Percentiles rank a stretch among this genome's conserved stretches.
Conservation (phyloP, 306 rosid genomes). For the Lithocarpus polystachyus region DNA sequence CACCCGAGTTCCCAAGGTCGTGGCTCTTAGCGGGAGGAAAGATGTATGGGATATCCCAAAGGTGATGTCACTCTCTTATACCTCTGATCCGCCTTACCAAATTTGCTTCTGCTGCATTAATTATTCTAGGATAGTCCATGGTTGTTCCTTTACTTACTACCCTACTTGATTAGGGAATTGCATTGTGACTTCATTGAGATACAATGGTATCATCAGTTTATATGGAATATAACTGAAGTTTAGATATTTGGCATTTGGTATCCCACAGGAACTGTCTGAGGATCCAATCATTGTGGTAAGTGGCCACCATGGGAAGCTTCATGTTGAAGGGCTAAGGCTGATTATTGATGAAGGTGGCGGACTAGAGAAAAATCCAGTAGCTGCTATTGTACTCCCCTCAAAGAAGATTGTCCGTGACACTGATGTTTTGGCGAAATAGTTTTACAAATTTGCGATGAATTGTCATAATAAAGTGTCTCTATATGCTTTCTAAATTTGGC, state of each 20-base stretch:
- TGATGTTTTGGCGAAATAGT: constrained; percentile 43
- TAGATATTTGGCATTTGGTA: not conserved
- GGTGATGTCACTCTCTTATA: constrained; percentile 40
- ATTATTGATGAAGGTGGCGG: constrained; percentile 90
- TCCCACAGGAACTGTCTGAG: constrained; percentile 50
- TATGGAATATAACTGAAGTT: constrained; percentile 6
- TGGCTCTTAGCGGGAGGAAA: constrained; percentile 69
- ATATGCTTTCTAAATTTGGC: not conserved
- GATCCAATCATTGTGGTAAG: constrained; percentile 66
- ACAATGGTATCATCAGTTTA: constrained; percentile 7
- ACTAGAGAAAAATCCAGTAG: constrained; percentile 47
- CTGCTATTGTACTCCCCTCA: constrained; percentile 79
- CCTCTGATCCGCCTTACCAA: not conserved
- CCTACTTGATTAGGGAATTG: not conserved
- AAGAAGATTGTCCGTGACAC: constrained; percentile 69
- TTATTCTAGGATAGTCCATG: not conserved
- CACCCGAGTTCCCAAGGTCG: constrained; percentile 63
- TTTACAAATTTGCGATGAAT: not conserved
- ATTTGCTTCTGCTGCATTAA: not conserved
- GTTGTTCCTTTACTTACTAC: not conserved
- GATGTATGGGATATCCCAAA: constrained; percentile 78
- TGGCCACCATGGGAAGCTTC: constrained; percentile 88
- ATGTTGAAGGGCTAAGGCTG: constrained; percentile 65
- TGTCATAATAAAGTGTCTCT: not conserved
- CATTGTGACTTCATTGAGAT: not conserved